Conservation (phyloP, 2,329 filamentous ascomycete species). For the Calonectria crousiana region DNA sequence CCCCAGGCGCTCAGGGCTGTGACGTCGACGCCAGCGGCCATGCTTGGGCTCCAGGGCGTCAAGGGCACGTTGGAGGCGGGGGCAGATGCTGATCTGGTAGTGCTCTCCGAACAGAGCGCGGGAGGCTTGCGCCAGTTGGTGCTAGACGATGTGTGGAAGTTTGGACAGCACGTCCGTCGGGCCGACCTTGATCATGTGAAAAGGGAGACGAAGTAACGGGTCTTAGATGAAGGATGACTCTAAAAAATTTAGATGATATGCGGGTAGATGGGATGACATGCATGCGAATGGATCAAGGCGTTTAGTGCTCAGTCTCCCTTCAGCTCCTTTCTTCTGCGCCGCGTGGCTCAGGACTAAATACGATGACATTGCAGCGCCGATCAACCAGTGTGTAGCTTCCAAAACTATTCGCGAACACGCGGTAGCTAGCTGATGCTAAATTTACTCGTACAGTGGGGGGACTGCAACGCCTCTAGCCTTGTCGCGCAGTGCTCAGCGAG, state of each 20-base stretch:
- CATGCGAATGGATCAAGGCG: not conserved
- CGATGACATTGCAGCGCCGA: not conserved
- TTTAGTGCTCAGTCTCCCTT: slow-evolving; percentile 7
- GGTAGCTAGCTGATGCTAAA: not conserved
- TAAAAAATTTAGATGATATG: slow-evolving; percentile 1
- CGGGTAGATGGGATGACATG: slow-evolving; percentile 5
- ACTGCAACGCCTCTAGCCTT: slow-evolving; percentile 10
- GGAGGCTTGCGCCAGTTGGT: slow-evolving; percentile 64
- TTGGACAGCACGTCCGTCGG: slow-evolving; percentile 67
- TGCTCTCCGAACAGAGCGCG: slow-evolving; percentile 69
- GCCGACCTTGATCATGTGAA: slow-evolving; percentile 37
- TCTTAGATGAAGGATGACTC: not conserved
- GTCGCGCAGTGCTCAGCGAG: slow-evolving; percentile 12
- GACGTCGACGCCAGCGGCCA: slow-evolving; percentile 80
- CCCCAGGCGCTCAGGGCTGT: slow-evolving; percentile 79
- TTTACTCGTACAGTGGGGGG: slow-evolving; percentile 6
- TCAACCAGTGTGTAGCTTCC: slow-evolving; percentile 1
- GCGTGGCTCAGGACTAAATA: not conserved
- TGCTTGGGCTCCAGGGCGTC: slow-evolving; percentile 75
- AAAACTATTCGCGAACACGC: slow-evolving; percentile 9
- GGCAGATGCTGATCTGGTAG: slow-evolving; percentile 76
- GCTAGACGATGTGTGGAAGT: slow-evolving; percentile 86
- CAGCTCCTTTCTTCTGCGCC: not conserved
- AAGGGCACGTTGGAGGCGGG: slow-evolving; percentile 77
- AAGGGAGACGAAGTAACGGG: slow-evolving; percentile 4